A percentile compares a stretch with the other conserved stretches of the same genome.
These are phyloP conservation scores for Cladosporium halotolerans DNA, from an alignment of 2,329 filamentous ascomycete genomes.

Conservation along the genomic window DNA sequence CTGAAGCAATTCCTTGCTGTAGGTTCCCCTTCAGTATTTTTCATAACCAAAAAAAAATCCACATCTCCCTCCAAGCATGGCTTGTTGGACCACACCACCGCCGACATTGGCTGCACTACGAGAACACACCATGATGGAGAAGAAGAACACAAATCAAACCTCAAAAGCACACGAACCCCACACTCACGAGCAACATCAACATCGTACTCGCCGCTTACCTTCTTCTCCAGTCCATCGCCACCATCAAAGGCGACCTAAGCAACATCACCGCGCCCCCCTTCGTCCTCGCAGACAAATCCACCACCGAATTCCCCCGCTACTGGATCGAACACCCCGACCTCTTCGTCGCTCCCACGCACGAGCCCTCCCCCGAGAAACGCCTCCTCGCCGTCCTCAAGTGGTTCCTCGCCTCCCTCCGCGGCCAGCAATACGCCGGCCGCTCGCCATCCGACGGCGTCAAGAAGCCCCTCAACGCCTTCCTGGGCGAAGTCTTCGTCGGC, in stretches of 20 bases:
- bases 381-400: conserved; percentile 44
- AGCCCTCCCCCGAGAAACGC: conserved; percentile 34
- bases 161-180: neutral
- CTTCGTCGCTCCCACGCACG: conserved; percentile 41
- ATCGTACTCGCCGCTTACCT: neutral
- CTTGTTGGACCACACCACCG: too few species aligned
- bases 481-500: conserved; percentile 44
- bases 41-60: neutral
- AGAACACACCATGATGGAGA: neutral
- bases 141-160: neutral
- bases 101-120: too few species aligned
- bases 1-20: conserved; percentile 24
- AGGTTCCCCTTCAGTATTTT: conserved; percentile 1
- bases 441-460: conserved; percentile 39
- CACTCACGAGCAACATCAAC: neutral
- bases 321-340: conserved; percentile 42
- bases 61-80: neutral
- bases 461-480: conserved; percentile 47
- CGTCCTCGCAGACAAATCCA: conserved; percentile 39
- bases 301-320: conserved; percentile 42
- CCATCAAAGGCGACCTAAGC: conserved; percentile 40
- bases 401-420: conserved; percentile 42
- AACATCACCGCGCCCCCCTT: conserved; percentile 45
- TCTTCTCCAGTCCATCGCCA: conserved; percentile 35
- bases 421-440: conserved; percentile 44